Conservation (phyloP, 495 filamentous ascomycete genomes). For the Thermochaetoides thermophila region DNA sequence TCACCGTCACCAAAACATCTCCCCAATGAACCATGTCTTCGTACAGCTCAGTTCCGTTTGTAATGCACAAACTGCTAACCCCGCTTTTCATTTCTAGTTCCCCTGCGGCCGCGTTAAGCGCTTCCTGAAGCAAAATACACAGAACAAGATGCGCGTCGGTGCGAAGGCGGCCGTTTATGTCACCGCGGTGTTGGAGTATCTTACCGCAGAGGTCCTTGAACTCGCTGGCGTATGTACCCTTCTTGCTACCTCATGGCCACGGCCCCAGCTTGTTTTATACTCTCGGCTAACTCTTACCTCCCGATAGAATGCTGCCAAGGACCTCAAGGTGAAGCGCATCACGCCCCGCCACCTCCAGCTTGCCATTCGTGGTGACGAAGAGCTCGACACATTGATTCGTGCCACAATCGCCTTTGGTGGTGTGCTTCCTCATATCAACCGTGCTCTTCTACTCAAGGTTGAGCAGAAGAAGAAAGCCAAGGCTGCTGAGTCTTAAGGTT, state of each 20-base stretch:
- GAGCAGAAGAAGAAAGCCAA: slow-evolving; percentile 98
- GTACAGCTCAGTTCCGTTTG: too few relatives aligned
- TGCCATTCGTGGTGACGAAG: slow-evolving; percentile 95
- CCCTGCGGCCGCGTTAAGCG: slow-evolving; percentile 99
- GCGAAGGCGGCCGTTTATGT: slow-evolving; percentile 98
- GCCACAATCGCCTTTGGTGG: slow-evolving; percentile 97
- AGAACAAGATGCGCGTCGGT: slow-evolving; percentile 99
- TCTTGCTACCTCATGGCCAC: slow-evolving; percentile 1
- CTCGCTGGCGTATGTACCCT: slow-evolving; percentile 53
- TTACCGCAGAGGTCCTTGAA: slow-evolving; percentile 96
- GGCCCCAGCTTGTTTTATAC: too few relatives aligned
- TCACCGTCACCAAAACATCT: too few relatives aligned
- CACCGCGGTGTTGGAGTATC: slow-evolving; percentile 93
- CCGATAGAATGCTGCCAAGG: slow-evolving; percentile 80
- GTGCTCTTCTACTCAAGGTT: slow-evolving; percentile 90
- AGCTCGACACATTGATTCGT: slow-evolving; percentile 91
- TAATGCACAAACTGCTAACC: too few relatives aligned
- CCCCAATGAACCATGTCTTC: too few relatives aligned
- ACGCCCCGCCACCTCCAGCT: slow-evolving; percentile 96
- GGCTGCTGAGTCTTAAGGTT: slow-evolving; percentile 39
- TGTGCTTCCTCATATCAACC: slow-evolving; percentile 97
- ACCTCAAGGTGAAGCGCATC: slow-evolving; percentile 99
- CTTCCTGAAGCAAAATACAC: slow-evolving; percentile 97
- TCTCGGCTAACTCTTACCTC: slow-evolving; percentile 1
- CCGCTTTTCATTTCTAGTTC: slow-evolving; percentile 74